Conservation (phyloP, 352 stramenopile genomes). For the Globisporangium takayamanum region DNA sequence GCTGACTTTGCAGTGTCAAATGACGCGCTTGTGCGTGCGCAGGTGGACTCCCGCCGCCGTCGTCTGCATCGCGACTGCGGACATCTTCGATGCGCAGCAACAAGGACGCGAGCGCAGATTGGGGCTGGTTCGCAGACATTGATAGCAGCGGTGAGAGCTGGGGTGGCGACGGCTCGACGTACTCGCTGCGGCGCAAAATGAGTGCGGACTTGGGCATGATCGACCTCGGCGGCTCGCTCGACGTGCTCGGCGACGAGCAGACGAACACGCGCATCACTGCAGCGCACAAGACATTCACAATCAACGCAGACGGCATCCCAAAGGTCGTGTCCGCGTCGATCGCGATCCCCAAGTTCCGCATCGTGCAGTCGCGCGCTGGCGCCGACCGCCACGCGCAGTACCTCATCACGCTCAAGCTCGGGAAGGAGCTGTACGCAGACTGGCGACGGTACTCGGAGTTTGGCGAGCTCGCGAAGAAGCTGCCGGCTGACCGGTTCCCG, state of each 20-base stretch:
- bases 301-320: conserved; percentile 61
- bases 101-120: conserved; percentile 78
- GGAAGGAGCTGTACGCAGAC: conserved; percentile 82
- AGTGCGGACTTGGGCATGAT: conserved; percentile 71
- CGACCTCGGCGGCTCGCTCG: conserved; percentile 46
- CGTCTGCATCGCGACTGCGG: conserved; percentile 31
- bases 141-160: conserved; percentile 83
- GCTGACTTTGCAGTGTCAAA: background rate
- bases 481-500: conserved; percentile 48
- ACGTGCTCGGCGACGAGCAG: conserved; percentile 81
- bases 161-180: conserved; percentile 60
- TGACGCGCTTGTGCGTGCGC: background rate
- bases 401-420: conserved; percentile 82
- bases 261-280: conserved; percentile 78
- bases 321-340: conserved; percentile 77
- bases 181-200: conserved; percentile 52
- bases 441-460: conserved; percentile 88
- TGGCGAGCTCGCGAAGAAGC: conserved; percentile 75
- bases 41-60: conserved; percentile 41
- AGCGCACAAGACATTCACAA: conserved; percentile 83
- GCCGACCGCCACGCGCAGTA: conserved; percentile 83
- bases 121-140: conserved; percentile 87
- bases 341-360: conserved; percentile 85
- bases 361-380: conserved; percentile 76
- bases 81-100: conserved; percentile 18